These are phyloP conservation scores for Sarcomyxa edulis DNA, from an alignment of 768 basidiomycete genomes.

Conservation along the genomic window DNA sequence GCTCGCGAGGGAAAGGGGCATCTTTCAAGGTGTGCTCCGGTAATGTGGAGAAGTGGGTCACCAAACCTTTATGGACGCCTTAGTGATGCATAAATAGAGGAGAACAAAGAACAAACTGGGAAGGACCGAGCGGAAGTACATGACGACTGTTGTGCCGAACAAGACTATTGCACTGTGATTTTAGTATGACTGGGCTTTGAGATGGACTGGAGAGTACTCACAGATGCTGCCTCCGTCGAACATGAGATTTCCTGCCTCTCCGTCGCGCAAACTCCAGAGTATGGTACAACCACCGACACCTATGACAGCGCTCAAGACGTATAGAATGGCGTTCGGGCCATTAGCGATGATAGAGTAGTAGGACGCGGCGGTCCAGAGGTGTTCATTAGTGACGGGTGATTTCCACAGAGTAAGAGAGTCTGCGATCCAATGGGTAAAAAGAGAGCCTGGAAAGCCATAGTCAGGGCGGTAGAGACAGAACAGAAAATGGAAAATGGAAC, in stretches of 20 bases:
- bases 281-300: slow-evolving; percentile 60
- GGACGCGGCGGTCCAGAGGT: slow-evolving; percentile 75
- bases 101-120: slow-evolving; percentile 52
- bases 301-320: slow-evolving; percentile 52
- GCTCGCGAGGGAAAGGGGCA: slow-evolving; percentile 56
- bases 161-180: too few relatives aligned
- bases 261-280: slow-evolving; percentile 73
- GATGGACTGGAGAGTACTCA: slow-evolving; percentile 30
- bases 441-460: slow-evolving; percentile 42
- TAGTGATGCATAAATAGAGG: background rate
- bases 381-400: slow-evolving; percentile 78
- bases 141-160: slow-evolving; percentile 61
- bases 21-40: slow-evolving; percentile 47
- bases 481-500: slow-evolving; percentile 10
- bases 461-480: slow-evolving; percentile 1
- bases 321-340: slow-evolving; percentile 51
- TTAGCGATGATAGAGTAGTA: slow-evolving; percentile 80
- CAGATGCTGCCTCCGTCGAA: slow-evolving; percentile 89
- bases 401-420: slow-evolving; percentile 90
- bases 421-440: slow-evolving; percentile 92
- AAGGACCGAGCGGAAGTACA: slow-evolving; percentile 74
- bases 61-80: slow-evolving; percentile 38
- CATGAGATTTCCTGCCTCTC: slow-evolving; percentile 81
- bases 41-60: slow-evolving; percentile 52
- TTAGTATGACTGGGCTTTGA: background rate